Base-by-base conservation (phyloP, 257 asterid species). In the Echium plantagineum region DNA sequence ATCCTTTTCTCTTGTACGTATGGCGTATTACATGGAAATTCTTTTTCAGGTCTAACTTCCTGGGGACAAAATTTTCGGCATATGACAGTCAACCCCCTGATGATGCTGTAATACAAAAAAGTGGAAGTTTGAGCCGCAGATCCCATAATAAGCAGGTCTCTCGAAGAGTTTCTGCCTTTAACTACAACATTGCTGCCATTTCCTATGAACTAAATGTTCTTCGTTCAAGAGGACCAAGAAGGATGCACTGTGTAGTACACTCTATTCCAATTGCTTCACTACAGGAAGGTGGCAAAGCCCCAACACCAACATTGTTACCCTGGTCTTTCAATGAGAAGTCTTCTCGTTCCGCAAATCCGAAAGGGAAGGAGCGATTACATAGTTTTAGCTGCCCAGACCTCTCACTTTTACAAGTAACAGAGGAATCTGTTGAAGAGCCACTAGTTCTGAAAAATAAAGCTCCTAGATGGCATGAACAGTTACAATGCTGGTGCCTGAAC, bases 391-490 rank as follows among this genome's bases (percentile, higher is more conserved):
- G 63, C 32, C 9, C 54, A 6, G 46, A 24, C 52, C 21, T 46
- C 57, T 60, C 28, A 55, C 21, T 48, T 55, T 38, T 60, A 47
- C 15, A 57, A 2, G 42, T 5, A 32, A 21, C 66, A 38, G 30
- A 42, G 28, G 63, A 59, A 59, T 30, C 15, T 53, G 30, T 24
- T 30, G 51, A 28, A 21, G 52, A 60, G 30, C 65, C 60, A 19
- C 65, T 21, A 19, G 63, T 72, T 15, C 64, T 72, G 55, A 72
- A 62, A 66, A 66, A 66, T 59, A 72, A 72, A 57, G 55, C 66
- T 21, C 73, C 77, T 22, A 59, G 73, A 60, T 72, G 77, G 77
- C 77, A 72, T 58, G 77, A 72, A 52, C 77, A 72, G 65, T 12
- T 72, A 55, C 77, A 67, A 52, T 72, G 77, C 51, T 63, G 77